phyloP scores from a whole-genome alignment of 2,329 filamentous ascomycete genomes.

The Rhynchosporium secalis region DNA sequence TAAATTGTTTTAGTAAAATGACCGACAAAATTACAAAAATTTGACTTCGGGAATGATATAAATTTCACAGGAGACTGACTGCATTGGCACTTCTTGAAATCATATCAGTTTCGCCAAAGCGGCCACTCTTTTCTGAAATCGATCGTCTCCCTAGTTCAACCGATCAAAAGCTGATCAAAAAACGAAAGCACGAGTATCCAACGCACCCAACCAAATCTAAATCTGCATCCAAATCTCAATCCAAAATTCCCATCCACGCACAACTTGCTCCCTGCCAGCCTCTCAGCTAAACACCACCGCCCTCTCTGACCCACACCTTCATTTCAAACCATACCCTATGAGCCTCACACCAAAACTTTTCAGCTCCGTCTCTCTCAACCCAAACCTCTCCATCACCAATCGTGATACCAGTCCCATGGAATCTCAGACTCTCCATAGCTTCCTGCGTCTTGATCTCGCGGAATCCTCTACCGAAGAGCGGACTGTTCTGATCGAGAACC shows the following conservation, averaged over 20 bases:
- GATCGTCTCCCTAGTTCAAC: too few species aligned
- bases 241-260: background rate
- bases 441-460: slow-evolving; percentile 4
- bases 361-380: slow-evolving; percentile 14
- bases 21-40: too few species aligned
- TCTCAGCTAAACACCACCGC: background rate
- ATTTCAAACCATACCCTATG: slow-evolving; percentile 22
- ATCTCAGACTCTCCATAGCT: slow-evolving; percentile 12
- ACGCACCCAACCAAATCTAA: too few species aligned
- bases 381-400: slow-evolving; percentile 20
- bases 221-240: too few species aligned
- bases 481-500: slow-evolving; percentile 5
- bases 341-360: slow-evolving; percentile 23
- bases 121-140: too few species aligned
- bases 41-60: too few species aligned
- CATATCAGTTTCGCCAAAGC: too few species aligned
- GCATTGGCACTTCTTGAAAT: too few species aligned
- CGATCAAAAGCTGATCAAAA: too few species aligned
- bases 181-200: too few species aligned
- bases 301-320: slow-evolving; percentile 19
- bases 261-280: background rate
- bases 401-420: background rate
- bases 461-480: slow-evolving; percentile 8
- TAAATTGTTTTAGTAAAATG: too few species aligned
- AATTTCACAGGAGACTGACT: too few species aligned